Conservation (phyloP, 2,329 filamentous ascomycete species). For the Pseudocercospora fijiensis region DNA sequence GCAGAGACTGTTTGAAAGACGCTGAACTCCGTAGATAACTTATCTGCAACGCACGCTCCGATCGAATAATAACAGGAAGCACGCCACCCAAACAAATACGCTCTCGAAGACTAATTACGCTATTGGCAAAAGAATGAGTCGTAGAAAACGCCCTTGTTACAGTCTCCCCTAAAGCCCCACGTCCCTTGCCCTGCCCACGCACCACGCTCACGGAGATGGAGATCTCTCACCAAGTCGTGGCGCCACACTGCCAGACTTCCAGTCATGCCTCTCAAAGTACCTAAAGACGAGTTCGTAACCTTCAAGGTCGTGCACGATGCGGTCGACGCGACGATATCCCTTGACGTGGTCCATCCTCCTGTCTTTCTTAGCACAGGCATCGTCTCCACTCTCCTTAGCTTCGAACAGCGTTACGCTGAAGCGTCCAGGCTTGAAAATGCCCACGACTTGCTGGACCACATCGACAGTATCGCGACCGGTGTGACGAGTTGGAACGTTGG, state of each 20-base stretch:
- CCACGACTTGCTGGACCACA: constrained; percentile 88
- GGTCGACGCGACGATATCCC: constrained; percentile 86
- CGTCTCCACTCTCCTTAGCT: constrained; percentile 63
- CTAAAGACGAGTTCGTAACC: constrained; percentile 96
- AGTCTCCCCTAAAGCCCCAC: not conserved
- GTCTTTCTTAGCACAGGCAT: constrained; percentile 44
- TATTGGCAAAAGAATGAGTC: not conserved
- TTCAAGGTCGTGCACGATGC: constrained; percentile 95
- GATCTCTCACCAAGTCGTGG: constrained; percentile 59
- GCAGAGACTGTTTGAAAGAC: not conserved
- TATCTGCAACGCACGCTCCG: not conserved
- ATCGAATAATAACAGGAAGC: not conserved
- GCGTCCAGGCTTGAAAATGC: constrained; percentile 94
- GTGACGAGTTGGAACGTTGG: constrained; percentile 88
- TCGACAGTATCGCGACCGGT: constrained; percentile 84
- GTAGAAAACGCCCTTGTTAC: not conserved
- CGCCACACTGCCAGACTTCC: constrained; percentile 58
- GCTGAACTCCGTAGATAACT: not conserved
- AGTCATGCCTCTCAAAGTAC: constrained; percentile 91
- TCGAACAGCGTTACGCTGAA: constrained; percentile 98
- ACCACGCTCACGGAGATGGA: constrained; percentile 14
- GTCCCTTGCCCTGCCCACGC: not conserved
- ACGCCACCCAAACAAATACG: not conserved
- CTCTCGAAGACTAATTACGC: not conserved
- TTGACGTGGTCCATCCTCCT: constrained; percentile 71